Base-by-base conservation (phyloP, 1,284 basidiomycete genomes). In the Kwoniella shivajii region DNA sequence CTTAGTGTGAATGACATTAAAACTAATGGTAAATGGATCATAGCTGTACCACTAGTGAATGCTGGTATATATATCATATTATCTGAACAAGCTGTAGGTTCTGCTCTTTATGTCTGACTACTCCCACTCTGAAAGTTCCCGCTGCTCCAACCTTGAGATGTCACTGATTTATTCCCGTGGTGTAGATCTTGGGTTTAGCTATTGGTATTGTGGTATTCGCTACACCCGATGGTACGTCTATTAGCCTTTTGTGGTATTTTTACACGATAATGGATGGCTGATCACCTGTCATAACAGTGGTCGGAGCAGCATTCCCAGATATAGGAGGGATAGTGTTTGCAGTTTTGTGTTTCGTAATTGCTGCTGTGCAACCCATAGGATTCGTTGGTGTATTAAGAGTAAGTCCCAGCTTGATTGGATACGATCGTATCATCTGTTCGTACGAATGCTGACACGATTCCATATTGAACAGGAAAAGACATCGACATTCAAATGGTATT, bases 51-150 rank as follows among this genome's bases (percentile, higher is more conserved):
- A 4, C 79, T 90, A 50, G 82, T 91, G 60, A 94, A 95, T 78
- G 83, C 86, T 58, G 92, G 92, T 33, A 89, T 94, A 53, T 94
- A 94, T 68, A 76, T 84, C n/a, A 83, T 88, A 37, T 76, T 95
- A 47, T 72, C 80, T 0, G 89, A 93, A 72, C 91, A 94, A 77
- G 81, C 89, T 45, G 79, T 80, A 44, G 56, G 76, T 65, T n/a
- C 27, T 20, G 5, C 16, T 24, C 20, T 27, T 18, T 30, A 9
- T 16, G 0, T 34, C 9, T 13, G 24, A 5, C 11, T 14, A 10
- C 22, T 47, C 24, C 20, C 22, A 6, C 24, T n/a, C n/a, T n/a
- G n/a, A n/a, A n/a, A n/a, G n/a, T n/a, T n/a, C n/a, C n/a, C n/a
- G n/a, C n/a, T n/a, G n/a, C n/a, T n/a, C n/a, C n/a, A n/a, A n/a